Evolutionary conservation across 1,139 yeast genomes (phyloP).

Genomic region (Magnusiomyces magnusii): DNA sequence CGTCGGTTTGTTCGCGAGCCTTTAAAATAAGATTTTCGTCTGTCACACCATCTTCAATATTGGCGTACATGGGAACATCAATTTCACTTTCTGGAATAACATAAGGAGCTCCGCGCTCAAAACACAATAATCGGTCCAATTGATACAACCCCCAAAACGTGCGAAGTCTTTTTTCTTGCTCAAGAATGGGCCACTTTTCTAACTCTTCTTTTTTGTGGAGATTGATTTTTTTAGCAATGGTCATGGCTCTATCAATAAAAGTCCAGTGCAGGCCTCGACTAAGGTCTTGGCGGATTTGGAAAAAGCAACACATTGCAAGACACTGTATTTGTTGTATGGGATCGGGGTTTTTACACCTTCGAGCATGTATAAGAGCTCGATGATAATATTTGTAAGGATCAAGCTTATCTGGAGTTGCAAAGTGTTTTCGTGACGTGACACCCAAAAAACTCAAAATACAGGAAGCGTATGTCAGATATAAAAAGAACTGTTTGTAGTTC

Average conservation of each 20-base stretch:
- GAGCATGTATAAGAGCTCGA: conserved; percentile 2
- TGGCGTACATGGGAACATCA: neutral
- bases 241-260: conserved; percentile 5
- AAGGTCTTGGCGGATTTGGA: conserved; percentile 4
- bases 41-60: neutral
- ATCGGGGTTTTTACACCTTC: neutral
- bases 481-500: neutral
- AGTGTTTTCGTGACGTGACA: neutral
- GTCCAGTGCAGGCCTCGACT: conserved; percentile 1
- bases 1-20: neutral
- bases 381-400: conserved; percentile 1
- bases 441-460: neutral
- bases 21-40: neutral
- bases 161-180: neutral
- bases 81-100: neutral
- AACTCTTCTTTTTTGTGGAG: neutral
- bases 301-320: neutral
- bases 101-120: neutral
- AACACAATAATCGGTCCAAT: neutral
- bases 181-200: neutral
- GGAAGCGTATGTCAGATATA: neutral
- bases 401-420: neutral
- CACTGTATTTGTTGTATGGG: neutral
- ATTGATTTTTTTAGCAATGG: neutral
- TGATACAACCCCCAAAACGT: conserved; percentile 5